These are phyloP conservation scores for Myxozyma kluyveri DNA, from an alignment of 805 yeast species.

Conservation along the genomic window DNA sequence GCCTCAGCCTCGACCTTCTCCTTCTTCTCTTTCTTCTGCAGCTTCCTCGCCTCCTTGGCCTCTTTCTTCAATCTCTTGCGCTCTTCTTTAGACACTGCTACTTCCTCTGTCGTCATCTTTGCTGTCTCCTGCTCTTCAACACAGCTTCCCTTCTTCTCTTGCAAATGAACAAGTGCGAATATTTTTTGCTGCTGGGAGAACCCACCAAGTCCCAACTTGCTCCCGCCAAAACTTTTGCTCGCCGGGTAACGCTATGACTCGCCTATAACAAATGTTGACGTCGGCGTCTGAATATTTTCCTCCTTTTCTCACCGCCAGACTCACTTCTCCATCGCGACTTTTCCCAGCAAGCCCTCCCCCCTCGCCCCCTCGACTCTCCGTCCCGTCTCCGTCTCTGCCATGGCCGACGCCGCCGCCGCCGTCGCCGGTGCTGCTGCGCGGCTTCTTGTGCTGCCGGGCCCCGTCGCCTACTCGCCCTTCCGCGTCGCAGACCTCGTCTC, in stretches of 20 bases:
- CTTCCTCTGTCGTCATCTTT: slow-evolving; percentile 32
- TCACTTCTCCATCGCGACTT: background rate
- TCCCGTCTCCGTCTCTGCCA: background rate
- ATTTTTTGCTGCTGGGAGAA: background rate
- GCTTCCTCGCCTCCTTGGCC: slow-evolving; percentile 41
- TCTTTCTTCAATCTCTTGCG: slow-evolving; percentile 35
- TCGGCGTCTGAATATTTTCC: background rate
- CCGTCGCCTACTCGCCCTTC: slow-evolving; percentile 83
- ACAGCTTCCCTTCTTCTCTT: background rate
- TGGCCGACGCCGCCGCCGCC: background rate
- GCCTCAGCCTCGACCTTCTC: slow-evolving; percentile 36
- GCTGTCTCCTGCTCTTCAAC: background rate
- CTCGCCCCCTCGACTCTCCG: background rate
- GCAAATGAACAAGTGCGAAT: background rate
- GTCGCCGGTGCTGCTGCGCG: slow-evolving; percentile 10
- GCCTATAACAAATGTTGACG: background rate
- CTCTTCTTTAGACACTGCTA: slow-evolving; percentile 33
- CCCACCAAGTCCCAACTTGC: background rate
- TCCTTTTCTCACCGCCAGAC: background rate
- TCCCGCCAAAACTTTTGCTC: background rate
- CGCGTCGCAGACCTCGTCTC: slow-evolving; percentile 70
- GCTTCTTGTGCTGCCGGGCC: slow-evolving; percentile 67
- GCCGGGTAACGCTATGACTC: too few relatives aligned
- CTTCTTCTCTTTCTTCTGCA: slow-evolving; percentile 42
- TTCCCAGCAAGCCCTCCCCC: slow-evolving; percentile 1